These are phyloP conservation scores for Saitozyma podzolica DNA, from an alignment of 768 basidiomycete species.

Conservation along the genomic window DNA sequence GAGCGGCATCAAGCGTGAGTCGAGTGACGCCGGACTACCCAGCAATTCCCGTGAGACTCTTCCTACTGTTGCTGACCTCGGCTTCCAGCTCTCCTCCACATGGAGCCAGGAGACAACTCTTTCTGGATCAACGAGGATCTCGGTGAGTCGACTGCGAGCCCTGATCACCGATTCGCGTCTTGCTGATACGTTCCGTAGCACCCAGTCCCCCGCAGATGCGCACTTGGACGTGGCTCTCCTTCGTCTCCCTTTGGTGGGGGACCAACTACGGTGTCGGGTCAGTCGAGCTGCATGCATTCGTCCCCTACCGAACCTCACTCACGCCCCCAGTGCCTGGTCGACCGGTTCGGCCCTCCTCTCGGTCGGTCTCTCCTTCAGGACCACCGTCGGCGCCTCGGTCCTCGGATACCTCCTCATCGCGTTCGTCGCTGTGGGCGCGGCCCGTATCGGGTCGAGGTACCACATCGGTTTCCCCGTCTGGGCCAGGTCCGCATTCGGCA, in stretches of 20 bases:
- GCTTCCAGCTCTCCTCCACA: too few relatives aligned
- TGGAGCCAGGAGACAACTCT: too few relatives aligned
- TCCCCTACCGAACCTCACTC: too few relatives aligned
- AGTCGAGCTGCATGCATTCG: too few relatives aligned
- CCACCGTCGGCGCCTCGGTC: background rate
- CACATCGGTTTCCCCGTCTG: slow-evolving; percentile 14
- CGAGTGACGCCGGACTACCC: too few relatives aligned
- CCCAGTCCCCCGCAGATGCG: background rate
- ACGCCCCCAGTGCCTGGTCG: slow-evolving; percentile 4
- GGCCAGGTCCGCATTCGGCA: slow-evolving; percentile 6
- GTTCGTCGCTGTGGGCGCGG: background rate
- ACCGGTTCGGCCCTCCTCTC: slow-evolving; percentile 12
- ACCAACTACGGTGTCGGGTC: slow-evolving; percentile 4
- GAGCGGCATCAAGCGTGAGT: background rate
- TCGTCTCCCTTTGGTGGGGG: slow-evolving; percentile 5
- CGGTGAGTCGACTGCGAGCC: too few relatives aligned
- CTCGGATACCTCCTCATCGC: background rate
- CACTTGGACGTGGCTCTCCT: slow-evolving; percentile 8
- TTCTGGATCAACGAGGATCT: too few relatives aligned
- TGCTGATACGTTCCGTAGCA: too few relatives aligned
- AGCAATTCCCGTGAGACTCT: too few relatives aligned
- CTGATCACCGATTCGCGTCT: too few relatives aligned
- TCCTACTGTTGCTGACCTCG: background rate
- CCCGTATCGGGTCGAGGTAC: slow-evolving; percentile 9
- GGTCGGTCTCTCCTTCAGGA: background rate